These are phyloP conservation scores for maize (Zea mays) DNA, from an alignment of 176 grass and related monocot species.

Conservation along the genomic window DNA sequence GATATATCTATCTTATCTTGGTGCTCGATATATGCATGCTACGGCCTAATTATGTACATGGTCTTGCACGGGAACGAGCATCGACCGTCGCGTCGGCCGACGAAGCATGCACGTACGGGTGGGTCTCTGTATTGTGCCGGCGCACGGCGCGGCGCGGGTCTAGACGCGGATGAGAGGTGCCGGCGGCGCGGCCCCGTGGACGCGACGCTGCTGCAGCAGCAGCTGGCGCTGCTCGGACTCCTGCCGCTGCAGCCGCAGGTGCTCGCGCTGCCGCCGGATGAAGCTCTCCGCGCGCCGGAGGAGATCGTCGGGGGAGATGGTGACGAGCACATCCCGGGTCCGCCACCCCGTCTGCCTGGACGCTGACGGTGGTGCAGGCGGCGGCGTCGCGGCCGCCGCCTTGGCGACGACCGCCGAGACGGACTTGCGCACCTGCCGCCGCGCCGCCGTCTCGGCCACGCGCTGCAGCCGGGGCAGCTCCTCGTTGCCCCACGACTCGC, in stretches of 20 bases:
- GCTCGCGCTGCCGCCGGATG: conserved; percentile 70
- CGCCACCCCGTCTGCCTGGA: conserved; percentile 52
- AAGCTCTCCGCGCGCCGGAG: conserved; percentile 67
- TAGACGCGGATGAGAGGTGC: conserved; percentile 32
- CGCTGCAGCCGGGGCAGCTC: conserved; percentile 38
- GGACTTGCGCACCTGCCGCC: conserved; percentile 39
- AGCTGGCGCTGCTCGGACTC: conserved; percentile 67
- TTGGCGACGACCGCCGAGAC: conserved; percentile 38
- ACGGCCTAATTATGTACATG: conserved; percentile 6
- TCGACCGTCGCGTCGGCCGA: background rate
- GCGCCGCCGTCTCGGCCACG: conserved; percentile 12
- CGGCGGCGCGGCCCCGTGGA: background rate
- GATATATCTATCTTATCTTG: too few species aligned
- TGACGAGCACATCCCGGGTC: conserved; percentile 56
- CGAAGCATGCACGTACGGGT: conserved; percentile 1
- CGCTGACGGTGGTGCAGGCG: background rate
- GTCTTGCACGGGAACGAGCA: conserved; percentile 20
- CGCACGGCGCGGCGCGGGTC: background rate
- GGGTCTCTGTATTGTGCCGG: background rate
- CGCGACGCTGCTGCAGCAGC: conserved; percentile 29
- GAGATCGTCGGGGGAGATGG: conserved; percentile 51
- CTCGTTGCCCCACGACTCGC: conserved; percentile 63
- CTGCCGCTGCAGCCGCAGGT: conserved; percentile 75
- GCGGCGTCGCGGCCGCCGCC: conserved; percentile 5
- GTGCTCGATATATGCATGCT: too few species aligned